phyloP scores from a whole-genome alignment of 768 basidiomycete genomes.

The Lentinula sp. region DNA sequence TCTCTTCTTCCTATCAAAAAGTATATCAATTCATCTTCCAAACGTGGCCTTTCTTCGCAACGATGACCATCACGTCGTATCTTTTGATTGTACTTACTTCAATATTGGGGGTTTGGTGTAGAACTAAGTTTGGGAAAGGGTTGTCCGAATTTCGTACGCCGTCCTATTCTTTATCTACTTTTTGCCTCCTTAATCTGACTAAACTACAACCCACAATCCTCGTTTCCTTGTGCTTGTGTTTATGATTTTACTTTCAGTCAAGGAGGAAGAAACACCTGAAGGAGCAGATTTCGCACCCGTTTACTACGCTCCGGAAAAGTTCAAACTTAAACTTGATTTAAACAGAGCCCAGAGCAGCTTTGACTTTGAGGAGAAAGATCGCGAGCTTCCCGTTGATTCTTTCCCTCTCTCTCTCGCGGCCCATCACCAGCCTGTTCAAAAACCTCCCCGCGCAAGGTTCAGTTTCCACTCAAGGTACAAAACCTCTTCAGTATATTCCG shows the following conservation, averaged over 20 bases:
- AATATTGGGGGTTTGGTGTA: constrained; percentile 41
- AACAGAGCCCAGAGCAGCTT: constrained; percentile 12
- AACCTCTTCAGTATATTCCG: constrained; percentile 21
- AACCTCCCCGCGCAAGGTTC: background rate
- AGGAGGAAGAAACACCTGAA: constrained; percentile 33
- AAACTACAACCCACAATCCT: background rate
- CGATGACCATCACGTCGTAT: constrained; percentile 30
- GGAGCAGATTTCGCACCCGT: constrained; percentile 38
- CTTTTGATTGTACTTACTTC: constrained; percentile 33
- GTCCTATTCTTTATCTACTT: background rate
- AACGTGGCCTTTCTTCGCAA: constrained; percentile 44
- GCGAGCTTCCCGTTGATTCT: background rate
- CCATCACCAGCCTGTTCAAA: background rate
- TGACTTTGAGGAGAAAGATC: background rate
- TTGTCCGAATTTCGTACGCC: constrained; percentile 45
- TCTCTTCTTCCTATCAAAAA: constrained; percentile 9
- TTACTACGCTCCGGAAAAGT: constrained; percentile 21
- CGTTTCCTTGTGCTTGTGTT: background rate
- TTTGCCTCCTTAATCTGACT: background rate
- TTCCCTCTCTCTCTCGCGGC: background rate
- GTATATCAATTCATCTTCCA: constrained; percentile 38
- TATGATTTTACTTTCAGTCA: constrained; percentile 30
- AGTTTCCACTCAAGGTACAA: constrained; percentile 1
- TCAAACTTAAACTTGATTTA: background rate
- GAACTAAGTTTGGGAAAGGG: constrained; percentile 49